These are phyloP conservation scores for Ambrosia hybrid DNA, from an alignment of 140 eudicot species.

Conservation along the genomic window DNA sequence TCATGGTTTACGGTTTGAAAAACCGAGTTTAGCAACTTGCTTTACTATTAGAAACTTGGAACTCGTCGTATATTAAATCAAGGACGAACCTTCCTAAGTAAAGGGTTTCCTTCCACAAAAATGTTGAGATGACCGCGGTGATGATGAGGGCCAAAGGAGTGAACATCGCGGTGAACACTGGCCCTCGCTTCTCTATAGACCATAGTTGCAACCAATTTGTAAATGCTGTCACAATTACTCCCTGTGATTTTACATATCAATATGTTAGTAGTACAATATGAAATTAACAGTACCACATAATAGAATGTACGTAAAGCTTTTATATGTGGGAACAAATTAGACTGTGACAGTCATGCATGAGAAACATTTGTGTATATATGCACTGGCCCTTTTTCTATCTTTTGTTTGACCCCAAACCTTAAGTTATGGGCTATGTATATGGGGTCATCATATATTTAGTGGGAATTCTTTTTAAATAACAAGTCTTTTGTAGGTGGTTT, in stretches of 20 bases:
- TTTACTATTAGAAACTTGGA: background rate
- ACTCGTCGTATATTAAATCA: background rate
- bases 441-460: constrained; percentile 18
- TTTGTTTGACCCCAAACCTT: constrained; percentile 14
- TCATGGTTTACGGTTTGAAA: background rate
- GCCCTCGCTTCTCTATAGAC: constrained; percentile 53
- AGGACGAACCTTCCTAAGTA: constrained; percentile 49
- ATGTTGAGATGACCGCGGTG: constrained; percentile 49
- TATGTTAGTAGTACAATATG: background rate
- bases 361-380: constrained; percentile 2
- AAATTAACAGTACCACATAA: background rate
- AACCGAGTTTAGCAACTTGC: background rate
- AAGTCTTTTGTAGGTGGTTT: too few relatives aligned
- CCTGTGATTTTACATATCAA: constrained; percentile 34
- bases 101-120: constrained; percentile 45
- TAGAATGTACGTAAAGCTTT: background rate
- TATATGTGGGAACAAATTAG: constrained; percentile 9
- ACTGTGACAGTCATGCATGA: constrained; percentile 32
- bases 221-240: constrained; percentile 50
- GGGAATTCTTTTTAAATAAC: background rate
- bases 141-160: constrained; percentile 51
- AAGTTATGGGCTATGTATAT: constrained; percentile 7
- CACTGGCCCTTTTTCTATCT: background rate
- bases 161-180: constrained; percentile 52
- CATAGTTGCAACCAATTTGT: constrained; percentile 55